Percentiles rank a stretch among this genome's conserved stretches.
phyloP scores from a whole-genome alignment of 345 rosid genomes.

The Abelmoschus esculentus region DNA sequence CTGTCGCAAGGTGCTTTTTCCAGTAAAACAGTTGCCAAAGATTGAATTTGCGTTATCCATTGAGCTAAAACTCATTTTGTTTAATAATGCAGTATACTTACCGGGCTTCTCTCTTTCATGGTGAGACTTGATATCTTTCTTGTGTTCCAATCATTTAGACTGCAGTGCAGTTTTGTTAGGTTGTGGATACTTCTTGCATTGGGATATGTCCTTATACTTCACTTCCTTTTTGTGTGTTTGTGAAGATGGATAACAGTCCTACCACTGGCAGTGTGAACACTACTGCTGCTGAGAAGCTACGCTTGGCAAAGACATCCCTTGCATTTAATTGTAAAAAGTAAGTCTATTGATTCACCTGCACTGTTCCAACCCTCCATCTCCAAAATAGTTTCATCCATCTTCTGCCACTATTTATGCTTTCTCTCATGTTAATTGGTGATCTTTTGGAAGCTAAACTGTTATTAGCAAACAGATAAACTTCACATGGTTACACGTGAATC shows the following conservation, averaged over 20 bases:
- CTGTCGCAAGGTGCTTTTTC: background rate
- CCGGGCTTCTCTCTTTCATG: slow-evolving; percentile 98
- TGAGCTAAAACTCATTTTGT: slow-evolving; percentile 16
- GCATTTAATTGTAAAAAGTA: slow-evolving; percentile 85
- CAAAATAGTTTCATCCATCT: background rate
- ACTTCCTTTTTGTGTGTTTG: slow-evolving; percentile 2
- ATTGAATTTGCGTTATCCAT: background rate
- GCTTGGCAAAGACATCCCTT: slow-evolving; percentile 79
- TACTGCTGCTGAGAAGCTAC: slow-evolving; percentile 71
- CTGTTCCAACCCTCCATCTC: background rate
- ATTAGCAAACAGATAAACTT: background rate
- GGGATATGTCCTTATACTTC: slow-evolving; percentile 4
- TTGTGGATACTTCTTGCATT: slow-evolving; percentile 7
- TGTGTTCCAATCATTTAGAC: background rate
- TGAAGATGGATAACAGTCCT: slow-evolving; percentile 92
- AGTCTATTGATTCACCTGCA: slow-evolving; percentile 21
- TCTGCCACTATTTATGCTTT: background rate
- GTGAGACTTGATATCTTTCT: slow-evolving; percentile 37
- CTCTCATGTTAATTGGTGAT: background rate
- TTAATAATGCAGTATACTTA: slow-evolving; percentile 76
- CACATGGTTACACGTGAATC: background rate
- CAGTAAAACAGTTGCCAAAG: background rate
- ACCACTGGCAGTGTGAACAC: slow-evolving; percentile 92
- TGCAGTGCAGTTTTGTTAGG: background rate
- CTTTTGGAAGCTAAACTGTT: background rate